phyloP scores from a whole-genome alignment of 768 basidiomycete genomes.

The Polyporus arcularius region DNA sequence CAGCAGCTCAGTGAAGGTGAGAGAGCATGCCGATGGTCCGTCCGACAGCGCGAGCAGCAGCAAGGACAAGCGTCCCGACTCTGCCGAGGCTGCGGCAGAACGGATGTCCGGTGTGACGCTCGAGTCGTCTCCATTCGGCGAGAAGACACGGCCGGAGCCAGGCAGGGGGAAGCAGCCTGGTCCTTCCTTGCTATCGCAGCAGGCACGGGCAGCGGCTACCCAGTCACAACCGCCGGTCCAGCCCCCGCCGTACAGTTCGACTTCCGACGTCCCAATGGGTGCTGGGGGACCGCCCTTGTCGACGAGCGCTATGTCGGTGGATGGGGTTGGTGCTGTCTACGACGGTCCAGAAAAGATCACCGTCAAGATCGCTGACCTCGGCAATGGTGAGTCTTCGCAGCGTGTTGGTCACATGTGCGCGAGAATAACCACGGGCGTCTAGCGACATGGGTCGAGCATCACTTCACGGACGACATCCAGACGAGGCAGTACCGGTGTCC shows the following conservation, averaged over 20 bases:
- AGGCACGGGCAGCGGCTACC: constrained; percentile 43
- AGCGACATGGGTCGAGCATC: constrained; percentile 92
- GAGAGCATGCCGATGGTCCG: constrained; percentile 23
- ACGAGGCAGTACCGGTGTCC: constrained; percentile 97
- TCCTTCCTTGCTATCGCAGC: constrained; percentile 75
- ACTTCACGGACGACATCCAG: constrained; percentile 99
- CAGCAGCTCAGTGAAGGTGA: constrained; percentile 29
- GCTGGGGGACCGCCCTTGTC: constrained; percentile 16
- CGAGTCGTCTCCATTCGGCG: constrained; percentile 39
- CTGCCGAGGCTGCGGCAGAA: constrained; percentile 49
- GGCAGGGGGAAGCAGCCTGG: constrained; percentile 43
- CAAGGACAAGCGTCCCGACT: constrained; percentile 33
- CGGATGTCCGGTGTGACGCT: constrained; percentile 51
- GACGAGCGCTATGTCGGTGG: constrained; percentile 32
- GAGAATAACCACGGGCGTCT: constrained; percentile 7
- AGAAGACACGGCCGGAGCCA: constrained; percentile 38
- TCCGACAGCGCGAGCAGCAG: constrained; percentile 32
- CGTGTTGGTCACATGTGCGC: constrained; percentile 3
- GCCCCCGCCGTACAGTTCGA: constrained; percentile 27
- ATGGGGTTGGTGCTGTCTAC: constrained; percentile 29
- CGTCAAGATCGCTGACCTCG: constrained; percentile 98
- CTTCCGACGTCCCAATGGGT: constrained; percentile 23
- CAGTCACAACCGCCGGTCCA: neutral
- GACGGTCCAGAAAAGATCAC: constrained; percentile 70
- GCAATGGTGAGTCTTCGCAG: constrained; percentile 66